Conservation (phyloP, 495 filamentous ascomycete genomes). For the Haplographium delicatum region DNA sequence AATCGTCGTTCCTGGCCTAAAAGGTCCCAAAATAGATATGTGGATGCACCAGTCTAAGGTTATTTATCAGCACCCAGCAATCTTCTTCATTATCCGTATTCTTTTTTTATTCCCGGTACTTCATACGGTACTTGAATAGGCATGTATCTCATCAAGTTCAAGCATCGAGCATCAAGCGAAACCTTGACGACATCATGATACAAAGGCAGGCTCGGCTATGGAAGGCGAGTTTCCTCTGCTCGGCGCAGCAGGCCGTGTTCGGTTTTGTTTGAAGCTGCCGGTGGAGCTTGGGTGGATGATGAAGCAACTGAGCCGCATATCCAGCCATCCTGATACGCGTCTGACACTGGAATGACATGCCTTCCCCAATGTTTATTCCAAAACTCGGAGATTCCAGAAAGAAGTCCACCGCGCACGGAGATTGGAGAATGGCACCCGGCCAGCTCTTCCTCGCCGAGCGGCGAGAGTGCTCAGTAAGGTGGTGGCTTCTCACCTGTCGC, state of each 20-base stretch:
- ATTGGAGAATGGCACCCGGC: not conserved
- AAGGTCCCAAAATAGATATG: conserved; percentile 15
- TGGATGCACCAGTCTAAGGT: too few species aligned
- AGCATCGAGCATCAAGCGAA: too few species aligned
- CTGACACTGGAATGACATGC: conserved; percentile 13
- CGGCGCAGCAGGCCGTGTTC: not conserved
- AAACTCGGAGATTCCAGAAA: too few species aligned
- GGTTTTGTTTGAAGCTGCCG: not conserved
- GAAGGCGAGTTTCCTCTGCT: not conserved
- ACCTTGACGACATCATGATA: too few species aligned
- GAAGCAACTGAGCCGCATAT: conserved; percentile 14
- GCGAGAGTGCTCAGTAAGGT: too few species aligned
- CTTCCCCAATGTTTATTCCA: conserved; percentile 8
- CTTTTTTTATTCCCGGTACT: too few species aligned
- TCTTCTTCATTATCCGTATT: too few species aligned
- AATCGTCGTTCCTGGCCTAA: conserved; percentile 10
- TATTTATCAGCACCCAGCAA: too few species aligned
- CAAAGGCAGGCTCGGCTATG: not conserved
- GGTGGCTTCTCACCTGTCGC: too few species aligned
- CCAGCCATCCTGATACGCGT: conserved; percentile 14
- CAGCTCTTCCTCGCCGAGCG: not conserved
- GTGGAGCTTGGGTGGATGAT: conserved; percentile 12
- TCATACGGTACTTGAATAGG: too few species aligned
- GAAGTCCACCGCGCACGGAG: too few species aligned
- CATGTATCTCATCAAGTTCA: too few species aligned